phyloP scores from a whole-genome alignment of 2,329 filamentous ascomycete species.

The Aspergillus candidus region DNA sequence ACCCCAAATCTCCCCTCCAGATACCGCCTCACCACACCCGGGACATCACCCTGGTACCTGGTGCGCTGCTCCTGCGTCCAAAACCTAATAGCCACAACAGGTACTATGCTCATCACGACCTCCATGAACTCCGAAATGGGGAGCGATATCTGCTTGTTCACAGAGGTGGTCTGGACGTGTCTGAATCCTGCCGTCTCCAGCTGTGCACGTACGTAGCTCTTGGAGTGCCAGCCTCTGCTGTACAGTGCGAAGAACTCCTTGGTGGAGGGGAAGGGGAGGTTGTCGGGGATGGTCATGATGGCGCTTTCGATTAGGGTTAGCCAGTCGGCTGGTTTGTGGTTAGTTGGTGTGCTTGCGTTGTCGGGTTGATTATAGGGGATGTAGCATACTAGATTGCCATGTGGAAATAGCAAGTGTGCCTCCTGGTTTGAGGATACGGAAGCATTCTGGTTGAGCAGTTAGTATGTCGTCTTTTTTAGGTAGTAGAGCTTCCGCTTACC shows the following conservation, averaged over 20 bases:
- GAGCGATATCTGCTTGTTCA: conserved; percentile 11
- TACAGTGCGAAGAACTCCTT: conserved; percentile 15
- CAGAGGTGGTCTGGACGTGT: conserved; percentile 17
- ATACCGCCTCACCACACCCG: conserved; percentile 18
- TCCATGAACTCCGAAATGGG: conserved; percentile 16
- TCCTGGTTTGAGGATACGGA: conserved; percentile 30
- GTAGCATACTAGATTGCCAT: conserved; percentile 29
- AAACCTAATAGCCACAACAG: conserved; percentile 17
- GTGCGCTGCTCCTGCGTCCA: conserved; percentile 27
- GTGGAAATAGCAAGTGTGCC: conserved; percentile 31
- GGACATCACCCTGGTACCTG: conserved; percentile 14
- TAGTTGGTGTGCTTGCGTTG: neutral
- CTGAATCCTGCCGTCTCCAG: conserved; percentile 19
- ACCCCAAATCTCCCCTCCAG: conserved; percentile 20
- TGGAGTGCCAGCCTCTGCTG: conserved; percentile 21
- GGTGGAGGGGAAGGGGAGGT: conserved; percentile 20
- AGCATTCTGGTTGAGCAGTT: conserved; percentile 18
- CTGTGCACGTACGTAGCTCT: conserved; percentile 15
- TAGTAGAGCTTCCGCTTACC: conserved; percentile 18
- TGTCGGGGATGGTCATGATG: conserved; percentile 20
- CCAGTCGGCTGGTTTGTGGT: conserved; percentile 21
- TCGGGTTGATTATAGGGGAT: neutral
- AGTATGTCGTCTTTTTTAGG: neutral
- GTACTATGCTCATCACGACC: conserved; percentile 17
- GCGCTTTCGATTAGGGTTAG: conserved; percentile 18